Percentiles rank a stretch among this genome's conserved stretches.
Conservation (phyloP, 495 filamentous ascomycete genomes). For the Penicillium waksmanii region DNA sequence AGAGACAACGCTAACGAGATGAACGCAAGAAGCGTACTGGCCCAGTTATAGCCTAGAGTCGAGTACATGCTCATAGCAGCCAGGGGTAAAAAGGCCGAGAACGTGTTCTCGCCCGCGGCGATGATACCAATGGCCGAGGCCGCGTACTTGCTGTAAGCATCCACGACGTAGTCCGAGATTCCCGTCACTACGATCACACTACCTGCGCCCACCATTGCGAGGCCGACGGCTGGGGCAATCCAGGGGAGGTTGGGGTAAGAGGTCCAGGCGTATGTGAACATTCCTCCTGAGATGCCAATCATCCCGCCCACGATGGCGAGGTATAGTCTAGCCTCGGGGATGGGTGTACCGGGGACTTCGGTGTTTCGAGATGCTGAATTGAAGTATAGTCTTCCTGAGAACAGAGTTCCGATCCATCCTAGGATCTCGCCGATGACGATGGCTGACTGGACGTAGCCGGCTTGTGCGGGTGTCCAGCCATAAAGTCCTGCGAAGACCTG, state of each 20-base stretch:
- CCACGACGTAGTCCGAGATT: slow-evolving; percentile 37
- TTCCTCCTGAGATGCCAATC: slow-evolving; percentile 38
- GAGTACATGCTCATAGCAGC: slow-evolving; percentile 48
- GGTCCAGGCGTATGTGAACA: slow-evolving; percentile 47
- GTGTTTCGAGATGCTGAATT: slow-evolving; percentile 34
- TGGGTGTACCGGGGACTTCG: slow-evolving; percentile 35
- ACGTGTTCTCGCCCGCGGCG: slow-evolving; percentile 42
- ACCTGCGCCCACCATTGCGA: slow-evolving; percentile 40
- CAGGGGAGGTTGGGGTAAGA: slow-evolving; percentile 38
- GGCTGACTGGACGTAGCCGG: slow-evolving; percentile 43
- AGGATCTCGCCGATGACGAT: slow-evolving; percentile 42
- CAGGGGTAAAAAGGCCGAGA: slow-evolving; percentile 42
- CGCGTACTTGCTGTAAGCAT: slow-evolving; percentile 39
- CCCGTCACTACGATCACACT: slow-evolving; percentile 36
- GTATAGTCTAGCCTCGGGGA: slow-evolving; percentile 44
- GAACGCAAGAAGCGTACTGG: slow-evolving; percentile 45
- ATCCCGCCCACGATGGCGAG: slow-evolving; percentile 34
- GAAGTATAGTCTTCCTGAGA: slow-evolving; percentile 35
- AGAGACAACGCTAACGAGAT: slow-evolving; percentile 37
- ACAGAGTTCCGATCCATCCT: slow-evolving; percentile 31
- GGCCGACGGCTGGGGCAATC: slow-evolving; percentile 43
- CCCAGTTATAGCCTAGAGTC: slow-evolving; percentile 48
- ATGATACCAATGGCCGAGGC: slow-evolving; percentile 41
- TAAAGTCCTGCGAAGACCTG: slow-evolving; percentile 43
- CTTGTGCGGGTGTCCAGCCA: slow-evolving; percentile 34